Conservation (phyloP, 805 yeast genomes). For the Wickerhamiella hasegawae region DNA sequence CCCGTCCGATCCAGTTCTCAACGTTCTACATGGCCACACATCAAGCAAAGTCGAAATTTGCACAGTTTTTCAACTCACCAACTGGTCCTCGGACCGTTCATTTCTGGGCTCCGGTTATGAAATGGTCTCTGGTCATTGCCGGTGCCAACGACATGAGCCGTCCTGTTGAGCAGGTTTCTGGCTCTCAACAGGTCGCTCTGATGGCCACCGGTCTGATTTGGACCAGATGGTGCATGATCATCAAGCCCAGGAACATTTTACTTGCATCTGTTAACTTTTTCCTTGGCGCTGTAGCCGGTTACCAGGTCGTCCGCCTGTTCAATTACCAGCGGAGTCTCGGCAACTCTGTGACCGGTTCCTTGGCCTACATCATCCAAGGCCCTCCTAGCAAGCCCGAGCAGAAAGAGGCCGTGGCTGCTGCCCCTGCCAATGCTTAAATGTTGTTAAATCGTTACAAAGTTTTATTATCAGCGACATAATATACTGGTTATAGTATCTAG, state of each 20-base stretch:
- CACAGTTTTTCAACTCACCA: constrained; percentile 61
- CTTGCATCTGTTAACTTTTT: constrained; percentile 91
- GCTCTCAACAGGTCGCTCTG: constrained; percentile 76
- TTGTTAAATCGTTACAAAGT: no score
- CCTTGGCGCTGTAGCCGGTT: constrained; percentile 78
- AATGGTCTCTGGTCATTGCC: constrained; percentile 86
- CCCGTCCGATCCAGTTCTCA: no score
- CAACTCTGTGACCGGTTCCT: constrained; percentile 39
- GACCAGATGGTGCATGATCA: constrained; percentile 97
- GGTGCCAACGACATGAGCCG: constrained; percentile 75
- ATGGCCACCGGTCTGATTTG: constrained; percentile 87
- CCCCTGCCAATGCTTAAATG: not conserved
- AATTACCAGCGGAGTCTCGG: constrained; percentile 51
- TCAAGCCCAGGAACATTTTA: constrained; percentile 70
- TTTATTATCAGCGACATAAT: no score
- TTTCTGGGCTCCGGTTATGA: constrained; percentile 55
- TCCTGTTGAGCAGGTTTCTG: constrained; percentile 84
- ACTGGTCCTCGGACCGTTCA: constrained; percentile 97
- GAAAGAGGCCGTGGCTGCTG: not conserved
- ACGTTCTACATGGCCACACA: no score
- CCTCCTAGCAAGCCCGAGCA: not conserved
- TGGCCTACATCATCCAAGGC: constrained; percentile 35
- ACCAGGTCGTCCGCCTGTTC: constrained; percentile 58
- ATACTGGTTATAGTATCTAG: no score
- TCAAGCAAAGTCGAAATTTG: constrained; percentile 26